Conservation (phyloP, 805 yeast genomes). For the Wickerhamiella occidentalis region DNA sequence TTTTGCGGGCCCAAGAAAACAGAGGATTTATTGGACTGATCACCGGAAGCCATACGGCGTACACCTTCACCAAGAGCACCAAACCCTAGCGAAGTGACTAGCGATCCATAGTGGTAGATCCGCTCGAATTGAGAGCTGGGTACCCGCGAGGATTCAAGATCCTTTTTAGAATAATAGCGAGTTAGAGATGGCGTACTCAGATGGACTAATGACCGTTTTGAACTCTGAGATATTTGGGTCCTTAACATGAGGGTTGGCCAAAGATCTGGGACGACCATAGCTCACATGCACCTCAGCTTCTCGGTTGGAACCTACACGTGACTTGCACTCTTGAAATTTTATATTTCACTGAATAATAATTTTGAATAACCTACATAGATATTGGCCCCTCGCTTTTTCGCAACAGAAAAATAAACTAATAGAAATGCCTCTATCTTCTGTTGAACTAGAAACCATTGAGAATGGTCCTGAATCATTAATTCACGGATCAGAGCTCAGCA, state of each 20-base stretch:
- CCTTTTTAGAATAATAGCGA: conserved; percentile 16
- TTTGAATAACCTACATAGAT: neutral
- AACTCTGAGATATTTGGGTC: too few species aligned
- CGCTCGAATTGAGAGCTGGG: conserved; percentile 83
- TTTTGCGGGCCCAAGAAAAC: conserved; percentile 68
- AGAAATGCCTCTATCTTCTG: neutral
- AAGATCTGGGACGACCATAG: too few species aligned
- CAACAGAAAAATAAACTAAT: neutral
- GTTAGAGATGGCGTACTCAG: neutral
- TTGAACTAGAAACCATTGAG: conserved; percentile 3
- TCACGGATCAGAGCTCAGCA: conserved; percentile 50
- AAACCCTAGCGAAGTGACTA: conserved; percentile 84
- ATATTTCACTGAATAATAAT: neutral
- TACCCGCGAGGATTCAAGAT: conserved; percentile 54
- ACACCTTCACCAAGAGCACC: conserved; percentile 73
- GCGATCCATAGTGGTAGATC: conserved; percentile 79
- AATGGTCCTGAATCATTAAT: conserved; percentile 51
- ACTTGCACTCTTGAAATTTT: neutral
- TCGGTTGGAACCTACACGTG: neutral
- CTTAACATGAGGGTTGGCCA: too few species aligned
- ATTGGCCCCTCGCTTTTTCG: too few species aligned
- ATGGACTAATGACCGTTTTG: too few species aligned
- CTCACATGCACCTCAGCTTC: too few species aligned
- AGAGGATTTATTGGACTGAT: conserved; percentile 31
- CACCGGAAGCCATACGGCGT: conserved; percentile 36